Base-by-base conservation (phyloP, 2,329 filamentous ascomycete genomes). In the Monosporascus sp. region DNA sequence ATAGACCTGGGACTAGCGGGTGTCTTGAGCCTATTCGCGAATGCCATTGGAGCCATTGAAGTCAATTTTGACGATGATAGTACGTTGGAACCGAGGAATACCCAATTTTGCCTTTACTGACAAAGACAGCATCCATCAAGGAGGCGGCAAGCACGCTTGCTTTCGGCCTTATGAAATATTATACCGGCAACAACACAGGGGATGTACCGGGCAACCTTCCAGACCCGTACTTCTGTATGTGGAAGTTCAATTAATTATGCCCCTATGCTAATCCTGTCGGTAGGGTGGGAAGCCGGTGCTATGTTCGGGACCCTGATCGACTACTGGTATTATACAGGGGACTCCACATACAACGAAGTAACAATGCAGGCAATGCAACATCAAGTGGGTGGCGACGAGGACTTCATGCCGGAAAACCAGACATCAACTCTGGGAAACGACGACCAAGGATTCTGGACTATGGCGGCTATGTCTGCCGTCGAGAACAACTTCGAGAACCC, bases 361-460 rank as follows among this genome's bases (percentile, higher is more conserved):
- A 80, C 80, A 2, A 75, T 71, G 18, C 75, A 86, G 62, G 85
- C 79, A 2, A 63, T 89, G 61, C 61, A 82, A 7, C 81, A 84
- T 62, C 85, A 88, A 65, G 76, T 74, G 36, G 81, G 83, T 39
- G 70, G 76, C n/a, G 76, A 82, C 56, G 63, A 67, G 14, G 81
- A 88, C 65, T 88, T 78, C 65, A 85, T 87, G 83, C 86, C 86
- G 3, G 64, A 68, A n/a, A 86, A 86, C 68, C 83, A 85, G 67
- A 84, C 82, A 6, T 69, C 73, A 47, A 78, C 77, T 2, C 69
- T 79, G 56, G 86, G 86, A 58, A 90, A 89, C 69, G 87, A 90
- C 58, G 87, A 90, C 61, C 87, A 90, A 68, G 85, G 88, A 6
- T 93, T 94, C 71, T 95, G 90, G 90, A 88, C 82, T n/a, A 80